Conservation (phyloP, 2,329 filamentous ascomycete species). For the Chrysoporthe puriensis region DNA sequence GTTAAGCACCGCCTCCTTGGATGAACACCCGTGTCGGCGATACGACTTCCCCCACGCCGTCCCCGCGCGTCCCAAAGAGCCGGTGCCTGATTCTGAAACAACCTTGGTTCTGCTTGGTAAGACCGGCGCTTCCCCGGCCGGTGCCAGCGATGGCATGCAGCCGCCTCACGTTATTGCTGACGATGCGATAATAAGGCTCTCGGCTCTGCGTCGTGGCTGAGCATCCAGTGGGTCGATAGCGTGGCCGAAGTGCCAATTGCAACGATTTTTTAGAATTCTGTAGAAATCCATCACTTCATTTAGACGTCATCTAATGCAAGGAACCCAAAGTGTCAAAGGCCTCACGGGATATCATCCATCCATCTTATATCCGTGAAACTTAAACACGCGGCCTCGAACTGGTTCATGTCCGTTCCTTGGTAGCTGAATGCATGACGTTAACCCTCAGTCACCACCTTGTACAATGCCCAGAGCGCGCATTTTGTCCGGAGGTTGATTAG, state of each 20-base stretch:
- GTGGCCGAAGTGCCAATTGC: not conserved
- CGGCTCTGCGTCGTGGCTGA: not conserved
- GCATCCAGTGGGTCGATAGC: not conserved
- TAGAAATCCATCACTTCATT: not conserved
- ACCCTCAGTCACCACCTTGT: not conserved
- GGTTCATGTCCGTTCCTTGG: not conserved
- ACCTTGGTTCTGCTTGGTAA: not conserved
- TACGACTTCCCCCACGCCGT: not conserved
- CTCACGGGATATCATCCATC: not conserved
- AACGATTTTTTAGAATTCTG: not conserved
- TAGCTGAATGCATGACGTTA: not conserved
- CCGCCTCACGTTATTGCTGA: not conserved
- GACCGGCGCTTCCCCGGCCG: not conserved
- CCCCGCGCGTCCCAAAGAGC: not conserved
- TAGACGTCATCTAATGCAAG: slow-evolving; percentile 5
- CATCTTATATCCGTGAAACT: not conserved
- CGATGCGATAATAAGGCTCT: not conserved
- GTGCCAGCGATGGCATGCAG: not conserved
- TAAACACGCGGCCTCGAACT: not conserved
- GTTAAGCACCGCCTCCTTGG: slow-evolving; percentile 8
- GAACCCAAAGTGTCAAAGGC: not conserved
- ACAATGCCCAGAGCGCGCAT: not conserved
- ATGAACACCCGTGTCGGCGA: not conserved
- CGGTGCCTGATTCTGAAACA: not conserved
- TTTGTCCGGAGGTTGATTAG: no score